Percentiles rank a stretch among this genome's conserved stretches.
Evolutionary conservation across 2,329 filamentous ascomycete genomes (phyloP).

Genomic region (Talaromyces albobiverticillius): DNA sequence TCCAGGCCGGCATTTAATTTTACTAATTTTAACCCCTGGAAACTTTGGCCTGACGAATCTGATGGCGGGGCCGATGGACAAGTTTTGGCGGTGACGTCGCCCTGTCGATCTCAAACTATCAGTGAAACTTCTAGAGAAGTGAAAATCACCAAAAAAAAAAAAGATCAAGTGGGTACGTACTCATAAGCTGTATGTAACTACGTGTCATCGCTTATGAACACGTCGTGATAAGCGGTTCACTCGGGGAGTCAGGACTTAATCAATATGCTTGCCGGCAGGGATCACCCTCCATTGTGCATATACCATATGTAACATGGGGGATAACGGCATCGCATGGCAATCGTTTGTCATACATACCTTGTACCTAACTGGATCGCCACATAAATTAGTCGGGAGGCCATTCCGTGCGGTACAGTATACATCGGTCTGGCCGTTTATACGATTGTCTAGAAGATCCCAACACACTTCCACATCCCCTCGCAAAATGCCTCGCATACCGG

Average conservation of each 20-base stretch:
- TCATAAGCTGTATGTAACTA: neutral
- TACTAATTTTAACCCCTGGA: neutral
- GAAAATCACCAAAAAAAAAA: neutral
- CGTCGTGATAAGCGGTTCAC: neutral
- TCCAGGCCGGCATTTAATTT: neutral
- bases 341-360: neutral
- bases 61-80: neutral
- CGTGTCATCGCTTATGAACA: neutral
- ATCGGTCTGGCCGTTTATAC: neutral
- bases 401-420: too few relatives aligned
- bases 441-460: neutral
- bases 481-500: neutral
- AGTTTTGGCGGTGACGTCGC: conserved; percentile 1
- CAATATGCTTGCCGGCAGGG: neutral
- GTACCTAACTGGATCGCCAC: neutral
- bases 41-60: neutral
- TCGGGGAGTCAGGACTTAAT: neutral
- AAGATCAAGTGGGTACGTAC: neutral
- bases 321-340: neutral
- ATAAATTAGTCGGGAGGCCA: neutral
- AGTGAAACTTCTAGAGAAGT: neutral
- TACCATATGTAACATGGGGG: conserved; percentile 2
- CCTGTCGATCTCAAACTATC: conserved; percentile 9
- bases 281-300: neutral
- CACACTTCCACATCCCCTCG: neutral